Base-by-base conservation (phyloP, 192 early-diverging fungal species). In the Backusella circina region DNA sequence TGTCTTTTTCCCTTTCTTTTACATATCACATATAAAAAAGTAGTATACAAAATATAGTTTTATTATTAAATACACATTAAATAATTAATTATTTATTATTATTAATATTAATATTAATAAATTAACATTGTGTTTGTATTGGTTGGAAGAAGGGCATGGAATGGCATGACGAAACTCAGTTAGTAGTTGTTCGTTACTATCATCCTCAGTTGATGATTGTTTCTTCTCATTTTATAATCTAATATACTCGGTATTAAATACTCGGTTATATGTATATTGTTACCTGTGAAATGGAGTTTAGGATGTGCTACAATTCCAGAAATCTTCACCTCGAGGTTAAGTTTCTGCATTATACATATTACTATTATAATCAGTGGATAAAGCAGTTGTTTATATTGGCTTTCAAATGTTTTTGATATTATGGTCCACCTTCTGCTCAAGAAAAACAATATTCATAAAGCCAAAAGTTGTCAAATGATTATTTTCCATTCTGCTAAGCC, bases 271-370 rank as follows among this genome's bases (percentile, higher is more conserved):
- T 15, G 71, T 65, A 47, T 47, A 65, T 57, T 51, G 33, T 39
- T 10, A 15, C 37, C 71, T 6, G 26, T 64, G 10, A 47, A 64
- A 64, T 54, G 51, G 6, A 64, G 33, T 6, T 65, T 54, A 37
- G 36, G 71, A 47, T 26, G 50, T 33, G 54, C 30, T 65, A 61
- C 54, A 13, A 18, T 73, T 64, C 71, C 71, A 73, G 16, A 21
- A 31, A 37, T 73, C 51, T 39, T 65, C 33, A 5, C 71, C 71
- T 37, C 18, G 3, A 10, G 47, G 71, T 7, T 64, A 38, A 2
- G 3, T 21, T 33, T 67, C 30, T 67, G 18, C 65, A 36, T 32
- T 8, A 67, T 32, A 21, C n/a, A 21, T 26, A 61, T 26, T 28
- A 3, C 10, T 54, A 54, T 61, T 61, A 28, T 28, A 57, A 57